Percentiles rank a stretch among this genome's conserved stretches.
Evolutionary conservation across 2,329 filamentous ascomycete genomes (phyloP).

Genomic region (Ceratocystis harringtonii): DNA sequence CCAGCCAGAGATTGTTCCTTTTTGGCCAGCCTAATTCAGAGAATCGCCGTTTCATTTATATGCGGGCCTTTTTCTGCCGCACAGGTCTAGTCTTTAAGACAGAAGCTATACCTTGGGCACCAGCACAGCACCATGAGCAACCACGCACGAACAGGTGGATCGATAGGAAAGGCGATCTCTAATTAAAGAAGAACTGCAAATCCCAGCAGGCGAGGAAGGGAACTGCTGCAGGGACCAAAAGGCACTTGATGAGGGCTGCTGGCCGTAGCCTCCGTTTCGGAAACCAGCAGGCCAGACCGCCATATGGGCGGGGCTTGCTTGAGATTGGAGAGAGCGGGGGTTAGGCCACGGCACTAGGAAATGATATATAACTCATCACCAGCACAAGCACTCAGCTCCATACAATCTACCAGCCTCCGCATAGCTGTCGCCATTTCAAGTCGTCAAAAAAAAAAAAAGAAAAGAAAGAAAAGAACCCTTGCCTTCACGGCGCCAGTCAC

Average conservation of each 20-base stretch:
- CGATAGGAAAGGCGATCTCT: too few relatives aligned
- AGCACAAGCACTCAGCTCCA: background rate
- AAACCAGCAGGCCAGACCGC: background rate
- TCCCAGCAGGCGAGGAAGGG: too few relatives aligned
- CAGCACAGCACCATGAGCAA: too few relatives aligned
- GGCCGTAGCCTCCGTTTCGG: background rate
- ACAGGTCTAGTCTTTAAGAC: background rate
- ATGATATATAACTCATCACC: background rate
- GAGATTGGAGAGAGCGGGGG: background rate
- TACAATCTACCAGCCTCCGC: background rate
- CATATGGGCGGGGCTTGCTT: background rate
- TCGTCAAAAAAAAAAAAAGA: background rate
- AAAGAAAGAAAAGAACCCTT: background rate
- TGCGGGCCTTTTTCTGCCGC: background rate
- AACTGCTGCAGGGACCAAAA: background rate
- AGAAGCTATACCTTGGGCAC: too few relatives aligned
- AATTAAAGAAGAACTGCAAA: too few relatives aligned
- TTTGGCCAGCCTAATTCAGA: background rate
- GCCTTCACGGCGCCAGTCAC: background rate
- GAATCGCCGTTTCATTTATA: background rate
- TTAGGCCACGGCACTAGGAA: background rate
- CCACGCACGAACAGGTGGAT: too few relatives aligned
- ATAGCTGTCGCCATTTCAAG: background rate
- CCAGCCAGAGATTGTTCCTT: background rate
- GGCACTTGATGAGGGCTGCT: background rate